phyloP scores from a whole-genome alignment of 2,329 filamentous ascomycete species.

The Pseudopyricularia cyperi region DNA sequence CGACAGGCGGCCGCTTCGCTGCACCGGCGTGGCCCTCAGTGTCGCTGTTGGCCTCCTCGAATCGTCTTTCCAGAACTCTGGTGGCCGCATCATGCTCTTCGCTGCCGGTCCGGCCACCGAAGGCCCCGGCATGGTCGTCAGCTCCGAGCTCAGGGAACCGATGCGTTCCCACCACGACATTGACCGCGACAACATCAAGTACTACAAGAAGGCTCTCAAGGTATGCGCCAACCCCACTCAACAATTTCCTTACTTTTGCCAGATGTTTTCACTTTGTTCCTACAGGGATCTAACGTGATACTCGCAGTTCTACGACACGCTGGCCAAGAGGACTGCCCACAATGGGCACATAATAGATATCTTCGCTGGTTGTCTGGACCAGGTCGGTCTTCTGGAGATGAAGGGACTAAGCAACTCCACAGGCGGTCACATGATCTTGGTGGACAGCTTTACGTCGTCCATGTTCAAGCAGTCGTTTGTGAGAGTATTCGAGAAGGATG shows the following conservation, averaged over 20 bases:
- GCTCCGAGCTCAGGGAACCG: slow-evolving; percentile 86
- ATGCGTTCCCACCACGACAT: slow-evolving; percentile 98
- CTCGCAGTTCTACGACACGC: slow-evolving; percentile 74
- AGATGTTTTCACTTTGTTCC: slow-evolving; percentile 8
- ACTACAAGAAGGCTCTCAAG: slow-evolving; percentile 98
- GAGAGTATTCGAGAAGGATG: slow-evolving; percentile 93
- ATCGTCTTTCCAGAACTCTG: slow-evolving; percentile 89
- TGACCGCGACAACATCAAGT: slow-evolving; percentile 97
- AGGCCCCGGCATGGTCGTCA: slow-evolving; percentile 92
- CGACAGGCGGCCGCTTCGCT: slow-evolving; percentile 79
- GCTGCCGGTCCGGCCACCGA: slow-evolving; percentile 90
- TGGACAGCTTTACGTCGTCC: slow-evolving; percentile 95
- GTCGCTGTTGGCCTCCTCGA: slow-evolving; percentile 89
- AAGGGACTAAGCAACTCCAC: slow-evolving; percentile 93
- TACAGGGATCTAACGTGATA: slow-evolving; percentile 7
- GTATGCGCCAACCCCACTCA: slow-evolving; percentile 30
- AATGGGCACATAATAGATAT: slow-evolving; percentile 97
- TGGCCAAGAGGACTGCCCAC: slow-evolving; percentile 88
- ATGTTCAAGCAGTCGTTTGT: slow-evolving; percentile 99
- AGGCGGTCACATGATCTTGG: slow-evolving; percentile 94
- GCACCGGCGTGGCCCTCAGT: slow-evolving; percentile 91
- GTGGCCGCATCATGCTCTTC: slow-evolving; percentile 94
- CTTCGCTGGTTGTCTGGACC: slow-evolving; percentile 92
- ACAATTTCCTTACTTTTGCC: background rate
- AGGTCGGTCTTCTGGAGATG: slow-evolving; percentile 96